Conservation (phyloP, 305 asterid genomes). For the Solanum hybrid region DNA sequence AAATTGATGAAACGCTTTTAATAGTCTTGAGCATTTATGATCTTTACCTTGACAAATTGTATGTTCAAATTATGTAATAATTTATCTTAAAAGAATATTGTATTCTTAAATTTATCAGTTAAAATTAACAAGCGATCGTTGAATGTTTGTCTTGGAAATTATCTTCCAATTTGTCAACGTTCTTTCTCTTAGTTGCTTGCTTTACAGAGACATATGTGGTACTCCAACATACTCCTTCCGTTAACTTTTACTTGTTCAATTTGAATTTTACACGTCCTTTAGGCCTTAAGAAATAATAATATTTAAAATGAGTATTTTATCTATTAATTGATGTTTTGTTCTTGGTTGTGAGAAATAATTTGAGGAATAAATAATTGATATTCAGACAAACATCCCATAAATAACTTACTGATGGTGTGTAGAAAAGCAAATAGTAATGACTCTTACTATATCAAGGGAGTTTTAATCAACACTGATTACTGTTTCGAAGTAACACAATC, state of each 20-base stretch:
- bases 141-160: too few relatives aligned
- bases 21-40: not conserved
- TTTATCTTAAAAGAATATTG: too few relatives aligned
- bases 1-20: not conserved
- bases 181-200: not conserved
- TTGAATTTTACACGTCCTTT: not conserved
- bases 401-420: too few relatives aligned
- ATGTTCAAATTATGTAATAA: too few relatives aligned
- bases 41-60: not conserved
- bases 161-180: not conserved
- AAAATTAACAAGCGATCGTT: too few relatives aligned
- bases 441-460: not conserved
- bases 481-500: not conserved
- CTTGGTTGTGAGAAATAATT: not conserved
- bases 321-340: not conserved
- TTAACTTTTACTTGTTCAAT: too few relatives aligned
- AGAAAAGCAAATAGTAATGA: not conserved
- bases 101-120: too few relatives aligned
- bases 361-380: not conserved
- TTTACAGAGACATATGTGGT: not conserved
- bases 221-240: too few relatives aligned
- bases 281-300: too few relatives aligned
- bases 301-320: not conserved
- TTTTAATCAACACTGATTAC: not conserved
- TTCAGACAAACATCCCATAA: not conserved